Base-by-base conservation (phyloP, 192 early-diverging fungal genomes). In the Coemansia sp. region DNA sequence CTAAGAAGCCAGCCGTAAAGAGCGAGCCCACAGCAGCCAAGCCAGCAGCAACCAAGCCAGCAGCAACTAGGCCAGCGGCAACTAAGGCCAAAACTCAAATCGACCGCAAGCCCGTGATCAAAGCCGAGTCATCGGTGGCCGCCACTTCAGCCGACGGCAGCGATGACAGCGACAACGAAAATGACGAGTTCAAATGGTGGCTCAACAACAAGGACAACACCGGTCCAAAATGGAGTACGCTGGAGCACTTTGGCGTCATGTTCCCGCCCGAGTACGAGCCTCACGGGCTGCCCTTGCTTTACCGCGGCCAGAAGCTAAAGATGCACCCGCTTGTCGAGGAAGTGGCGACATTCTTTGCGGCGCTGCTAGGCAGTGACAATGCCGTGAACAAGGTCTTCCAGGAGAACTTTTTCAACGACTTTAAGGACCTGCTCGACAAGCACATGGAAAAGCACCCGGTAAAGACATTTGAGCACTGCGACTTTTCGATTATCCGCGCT, bases 331-430 rank as follows among this genome's bases (percentile, higher is more conserved):
- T 89, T 34, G 89, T 91, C 3, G 97, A 99, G 75, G 97, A 99
- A 67, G 93, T 99, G 0, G 97, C 97, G 1, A 91, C 86, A 12
- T 99, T 98, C 74, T 99, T 90, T 86, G 97, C 95, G 24, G 91
- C 86, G 13, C 59, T 96, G 24, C 64, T 99, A 7, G 92, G 87
- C 20, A 94, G 94, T 0, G 94, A 97, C 39, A 87, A 91, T 32
- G 94, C 82, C 4, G 84, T 88, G 64, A 98, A 98, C 71, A 84
- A 86, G 27, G 87, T 83, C 16, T 99, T 99, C 72, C 86, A 88
- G 65, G 83, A 86, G 61, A 99, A 99, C 86, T 99, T 99, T 69
- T 99, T 99, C 73, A 72, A 65, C 16, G 97, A 99, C 73, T 99
- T 92, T 76, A 76, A 84, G 61, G 84, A 78, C 30, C 56, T 97